These are phyloP conservation scores for Hypocrella siamensis DNA, from an alignment of 2,329 filamentous ascomycete genomes.

Conservation along the genomic window DNA sequence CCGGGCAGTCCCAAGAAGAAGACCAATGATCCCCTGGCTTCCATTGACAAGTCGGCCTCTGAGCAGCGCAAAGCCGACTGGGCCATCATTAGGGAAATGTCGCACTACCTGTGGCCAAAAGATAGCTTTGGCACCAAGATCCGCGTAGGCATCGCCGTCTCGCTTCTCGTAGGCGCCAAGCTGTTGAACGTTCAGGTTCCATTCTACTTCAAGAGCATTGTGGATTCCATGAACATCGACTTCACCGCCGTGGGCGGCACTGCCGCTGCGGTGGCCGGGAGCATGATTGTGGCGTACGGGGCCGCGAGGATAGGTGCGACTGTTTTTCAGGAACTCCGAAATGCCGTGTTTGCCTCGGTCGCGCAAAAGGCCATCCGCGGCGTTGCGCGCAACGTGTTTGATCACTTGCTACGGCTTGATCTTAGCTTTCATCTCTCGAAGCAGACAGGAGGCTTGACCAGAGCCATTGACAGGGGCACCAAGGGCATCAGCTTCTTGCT, in stretches of 20 bases:
- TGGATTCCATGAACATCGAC: conserved; percentile 96
- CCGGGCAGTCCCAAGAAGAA: conserved; percentile 6
- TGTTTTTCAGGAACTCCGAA: conserved; percentile 82
- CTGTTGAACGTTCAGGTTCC: conserved; percentile 94
- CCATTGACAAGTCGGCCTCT: conserved; percentile 40
- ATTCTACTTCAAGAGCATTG: conserved; percentile 97
- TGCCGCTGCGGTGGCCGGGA: conserved; percentile 74
- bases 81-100: conserved; percentile 98
- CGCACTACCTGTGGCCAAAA: conserved; percentile 90
- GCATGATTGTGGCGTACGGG: conserved; percentile 89
- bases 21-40: conserved; percentile 16
- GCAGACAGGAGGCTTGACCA: conserved; percentile 85
- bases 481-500: conserved; percentile 97
- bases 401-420: conserved; percentile 76
- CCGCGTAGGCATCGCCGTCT: conserved; percentile 73
- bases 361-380: conserved; percentile 90
- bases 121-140: conserved; percentile 57
- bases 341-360: conserved; percentile 92
- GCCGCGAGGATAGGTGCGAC: conserved; percentile 77
- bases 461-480: conserved; percentile 90
- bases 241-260: conserved; percentile 76
- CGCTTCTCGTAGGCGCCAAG: conserved; percentile 76
- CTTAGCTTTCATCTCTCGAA: conserved; percentile 86
- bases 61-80: conserved; percentile 95
- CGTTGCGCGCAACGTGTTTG: conserved; percentile 85